phyloP scores from a whole-genome alignment of 371 early-diverging fungal genomes.

The Mucor indicus region DNA sequence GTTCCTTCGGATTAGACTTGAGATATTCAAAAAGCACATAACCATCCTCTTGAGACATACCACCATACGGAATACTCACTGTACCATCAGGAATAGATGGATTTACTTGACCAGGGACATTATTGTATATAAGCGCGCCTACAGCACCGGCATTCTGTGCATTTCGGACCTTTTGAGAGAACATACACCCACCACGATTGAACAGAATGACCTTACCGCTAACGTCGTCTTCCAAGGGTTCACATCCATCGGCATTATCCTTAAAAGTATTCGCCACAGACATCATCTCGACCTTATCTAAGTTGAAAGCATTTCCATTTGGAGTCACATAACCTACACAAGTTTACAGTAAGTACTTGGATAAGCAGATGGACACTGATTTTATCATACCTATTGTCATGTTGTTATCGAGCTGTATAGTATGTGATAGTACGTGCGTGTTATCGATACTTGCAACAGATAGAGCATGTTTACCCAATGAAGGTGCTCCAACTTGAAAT shows the following conservation, averaged over 20 bases:
- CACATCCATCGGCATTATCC: conserved; percentile 51
- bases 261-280: conserved; percentile 18
- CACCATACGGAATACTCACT: conserved; percentile 35
- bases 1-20: not conserved
- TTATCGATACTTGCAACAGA: conserved; percentile 79
- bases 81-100: conserved; percentile 18
- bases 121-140: conserved; percentile 54
- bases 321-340: conserved; percentile 27
- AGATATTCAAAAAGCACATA: conserved; percentile 17
- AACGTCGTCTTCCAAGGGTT: conserved; percentile 23
- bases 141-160: conserved; percentile 63
- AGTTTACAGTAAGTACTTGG: not conserved
- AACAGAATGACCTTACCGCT: conserved; percentile 54
- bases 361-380: not conserved
- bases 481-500: conserved; percentile 59
- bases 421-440: conserved; percentile 24
- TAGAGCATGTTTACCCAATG: conserved; percentile 56
- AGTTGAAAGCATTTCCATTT: conserved; percentile 16
- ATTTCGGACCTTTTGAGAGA: conserved; percentile 37
- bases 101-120: conserved; percentile 27
- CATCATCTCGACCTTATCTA: conserved; percentile 9
- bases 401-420: conserved; percentile 12
- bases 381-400: conserved; percentile 18
- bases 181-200: conserved; percentile 58
- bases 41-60: conserved; percentile 41